Base-by-base conservation (phyloP, 148 eudicot genomes). In the Polygonum aviculare region DNA sequence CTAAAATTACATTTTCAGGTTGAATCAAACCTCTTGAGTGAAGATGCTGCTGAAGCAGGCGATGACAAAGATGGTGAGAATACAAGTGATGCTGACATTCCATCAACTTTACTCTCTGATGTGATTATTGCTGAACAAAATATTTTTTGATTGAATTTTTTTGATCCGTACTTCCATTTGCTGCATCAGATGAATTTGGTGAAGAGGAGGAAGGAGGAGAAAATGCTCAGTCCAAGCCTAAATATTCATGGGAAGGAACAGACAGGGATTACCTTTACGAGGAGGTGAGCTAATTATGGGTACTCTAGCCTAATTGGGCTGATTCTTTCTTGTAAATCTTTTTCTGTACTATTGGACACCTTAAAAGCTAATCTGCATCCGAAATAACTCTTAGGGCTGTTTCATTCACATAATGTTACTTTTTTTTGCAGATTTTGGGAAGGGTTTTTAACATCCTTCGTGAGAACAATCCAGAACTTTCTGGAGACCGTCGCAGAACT, bases 401-500 rank as follows among this genome's bases (percentile, higher is more conserved):
- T 60, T 60, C 10, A 31, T 15, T 51, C 63, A 57, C 21, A 33
- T 19, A 5, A 15, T 2, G 4, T 77, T 21, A 39, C 38, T 33
- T 69, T 45, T 33, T 12, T 77, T 19, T 83, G 77, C 91, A 91
- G 98, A 97, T 94, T 79, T 84, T 90, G 41, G 98, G 94, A 74
- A 88, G 96, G 59, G 98, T 94, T 22, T 91, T 94, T 82, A 85
- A 85, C 79, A 90, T 91, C 74, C 93, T 94, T 69, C 97, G 95
- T 75, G 97, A 94, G 88, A 88, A 91, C 81, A 94, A 94, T 82
- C 98, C 95, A 38, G 98, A 89, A 85, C 98, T 94, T 83, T 93
- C 98, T 39, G 97, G 98, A 77, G 97, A 92, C 79, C 84, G 98
- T 78, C 86, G 96, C 4, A 86, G 97, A 72, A 95, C 98, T 47